Evolutionary conservation across 108 stramenopile species (phyloP).

Genomic region (Cyclotella cryptica): DNA sequence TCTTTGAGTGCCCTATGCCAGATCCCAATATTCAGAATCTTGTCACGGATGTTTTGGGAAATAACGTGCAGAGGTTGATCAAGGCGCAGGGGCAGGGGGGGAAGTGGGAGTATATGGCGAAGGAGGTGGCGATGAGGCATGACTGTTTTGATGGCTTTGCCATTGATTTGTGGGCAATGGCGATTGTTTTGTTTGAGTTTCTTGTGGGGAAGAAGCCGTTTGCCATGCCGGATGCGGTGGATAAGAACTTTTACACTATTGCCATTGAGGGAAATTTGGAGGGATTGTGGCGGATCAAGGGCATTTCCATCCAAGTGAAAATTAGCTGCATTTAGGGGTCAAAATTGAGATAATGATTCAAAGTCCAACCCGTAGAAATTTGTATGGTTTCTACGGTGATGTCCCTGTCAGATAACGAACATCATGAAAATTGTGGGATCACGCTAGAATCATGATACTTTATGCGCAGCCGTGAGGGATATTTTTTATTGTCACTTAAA

Average conservation of each 20-base stretch:
- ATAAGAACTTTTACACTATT: slow-evolving; percentile 66
- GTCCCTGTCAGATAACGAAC: too few species aligned
- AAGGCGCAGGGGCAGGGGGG: slow-evolving; percentile 60
- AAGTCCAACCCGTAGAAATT: too few species aligned
- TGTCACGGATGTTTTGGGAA: slow-evolving; percentile 48
- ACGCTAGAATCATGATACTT: too few species aligned
- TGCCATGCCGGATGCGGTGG: slow-evolving; percentile 61
- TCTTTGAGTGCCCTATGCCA: slow-evolving; percentile 55
- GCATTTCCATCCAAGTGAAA: too few species aligned
- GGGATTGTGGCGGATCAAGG: slow-evolving; percentile 45
- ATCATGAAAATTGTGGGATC: too few species aligned
- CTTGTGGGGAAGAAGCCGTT: slow-evolving; percentile 82
- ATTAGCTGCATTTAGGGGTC: too few species aligned
- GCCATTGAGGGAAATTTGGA: slow-evolving; percentile 53
- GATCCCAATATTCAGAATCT: slow-evolving; percentile 44
- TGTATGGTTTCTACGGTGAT: too few species aligned
- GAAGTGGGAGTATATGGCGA: slow-evolving; percentile 68
- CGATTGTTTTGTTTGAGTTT: slow-evolving; percentile 90
- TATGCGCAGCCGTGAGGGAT: too few species aligned
- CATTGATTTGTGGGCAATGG: slow-evolving; percentile 91
- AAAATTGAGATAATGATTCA: too few species aligned
- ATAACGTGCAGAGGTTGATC: slow-evolving; percentile 50
- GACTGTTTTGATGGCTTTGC: slow-evolving; percentile 86
- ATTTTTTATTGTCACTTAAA: too few species aligned
- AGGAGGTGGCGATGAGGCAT: slow-evolving; percentile 68